Evolutionary conservation across 352 stramenopile genomes (phyloP).

Genomic region (Globisporangium paroecandrum): DNA sequence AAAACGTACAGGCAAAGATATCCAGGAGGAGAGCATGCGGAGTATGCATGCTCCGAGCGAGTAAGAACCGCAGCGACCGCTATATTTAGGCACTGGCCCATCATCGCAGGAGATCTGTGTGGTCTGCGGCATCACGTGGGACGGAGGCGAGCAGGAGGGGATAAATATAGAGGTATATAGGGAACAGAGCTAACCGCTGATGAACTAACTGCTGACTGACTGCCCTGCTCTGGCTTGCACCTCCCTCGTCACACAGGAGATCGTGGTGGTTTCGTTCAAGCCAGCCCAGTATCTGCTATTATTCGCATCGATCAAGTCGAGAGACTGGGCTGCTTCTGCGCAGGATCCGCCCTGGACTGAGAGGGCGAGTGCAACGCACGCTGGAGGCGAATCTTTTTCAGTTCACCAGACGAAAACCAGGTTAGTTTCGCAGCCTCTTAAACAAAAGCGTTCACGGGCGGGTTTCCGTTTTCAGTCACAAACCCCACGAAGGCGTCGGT

Average conservation of each 20-base stretch:
- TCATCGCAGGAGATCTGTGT: constrained; percentile 1
- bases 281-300: background rate
- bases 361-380: background rate
- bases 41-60: background rate
- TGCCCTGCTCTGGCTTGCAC: background rate
- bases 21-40: background rate
- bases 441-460: constrained; percentile 21
- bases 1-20: constrained; percentile 7
- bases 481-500: constrained; percentile 17
- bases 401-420: background rate
- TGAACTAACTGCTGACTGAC: background rate
- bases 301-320: background rate
- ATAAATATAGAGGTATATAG: background rate
- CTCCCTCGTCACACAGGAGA: background rate
- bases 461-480: constrained; percentile 15
- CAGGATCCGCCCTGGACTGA: background rate
- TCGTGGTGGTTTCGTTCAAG: constrained; percentile 5
- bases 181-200: constrained; percentile 3
- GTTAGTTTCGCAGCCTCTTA: constrained; percentile 5
- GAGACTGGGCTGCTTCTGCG: background rate
- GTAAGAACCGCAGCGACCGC: background rate
- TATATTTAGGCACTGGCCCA: constrained; percentile 5
- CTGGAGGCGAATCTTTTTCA: background rate
- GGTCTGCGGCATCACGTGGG: background rate
- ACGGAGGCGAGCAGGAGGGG: constrained; percentile 1